Evolutionary conservation across 495 filamentous ascomycete genomes (phyloP).

Genomic region (Ramalina peruviana): DNA sequence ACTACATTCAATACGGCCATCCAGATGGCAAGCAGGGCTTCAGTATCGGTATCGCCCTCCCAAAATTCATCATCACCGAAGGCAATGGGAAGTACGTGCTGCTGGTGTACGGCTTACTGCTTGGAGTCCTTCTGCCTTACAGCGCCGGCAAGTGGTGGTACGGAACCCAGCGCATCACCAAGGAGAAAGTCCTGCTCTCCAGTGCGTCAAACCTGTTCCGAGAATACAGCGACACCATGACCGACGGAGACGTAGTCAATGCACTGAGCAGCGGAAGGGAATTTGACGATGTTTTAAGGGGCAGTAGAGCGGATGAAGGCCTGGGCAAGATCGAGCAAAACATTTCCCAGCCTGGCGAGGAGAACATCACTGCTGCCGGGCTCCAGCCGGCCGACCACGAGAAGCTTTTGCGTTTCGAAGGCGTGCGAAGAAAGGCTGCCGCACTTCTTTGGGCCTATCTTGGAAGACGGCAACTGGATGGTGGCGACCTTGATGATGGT

Average conservation of each 20-base stretch:
- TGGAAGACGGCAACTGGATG: slow-evolving; percentile 66
- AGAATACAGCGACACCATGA: slow-evolving; percentile 72
- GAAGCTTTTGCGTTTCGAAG: slow-evolving; percentile 53
- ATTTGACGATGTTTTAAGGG: slow-evolving; percentile 57
- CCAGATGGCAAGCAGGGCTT: slow-evolving; percentile 96
- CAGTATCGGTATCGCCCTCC: slow-evolving; percentile 94
- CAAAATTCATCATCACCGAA: slow-evolving; percentile 81
- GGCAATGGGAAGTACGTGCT: slow-evolving; percentile 93
- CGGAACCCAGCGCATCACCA: slow-evolving; percentile 79
- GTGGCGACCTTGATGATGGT: slow-evolving; percentile 56
- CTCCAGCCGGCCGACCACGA: slow-evolving; percentile 57
- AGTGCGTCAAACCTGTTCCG: slow-evolving; percentile 88
- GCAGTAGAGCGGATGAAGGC: slow-evolving; percentile 58
- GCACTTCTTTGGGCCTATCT: slow-evolving; percentile 91
- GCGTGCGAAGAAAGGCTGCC: slow-evolving; percentile 68
- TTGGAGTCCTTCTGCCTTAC: slow-evolving; percentile 85
- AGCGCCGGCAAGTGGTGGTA: slow-evolving; percentile 98
- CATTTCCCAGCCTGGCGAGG: slow-evolving; percentile 45
- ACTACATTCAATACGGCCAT: slow-evolving; percentile 89
- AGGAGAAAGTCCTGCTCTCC: slow-evolving; percentile 78
- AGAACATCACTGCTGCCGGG: slow-evolving; percentile 35
- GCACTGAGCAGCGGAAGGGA: slow-evolving; percentile 75
- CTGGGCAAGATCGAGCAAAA: slow-evolving; percentile 69
- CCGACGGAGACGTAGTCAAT: slow-evolving; percentile 62
- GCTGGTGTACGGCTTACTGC: slow-evolving; percentile 68